Evolutionary conservation across 768 basidiomycete species (phyloP), one percentile per base, ranked within the genome.

Genomic region (Hortiboletus campestris): DNA sequence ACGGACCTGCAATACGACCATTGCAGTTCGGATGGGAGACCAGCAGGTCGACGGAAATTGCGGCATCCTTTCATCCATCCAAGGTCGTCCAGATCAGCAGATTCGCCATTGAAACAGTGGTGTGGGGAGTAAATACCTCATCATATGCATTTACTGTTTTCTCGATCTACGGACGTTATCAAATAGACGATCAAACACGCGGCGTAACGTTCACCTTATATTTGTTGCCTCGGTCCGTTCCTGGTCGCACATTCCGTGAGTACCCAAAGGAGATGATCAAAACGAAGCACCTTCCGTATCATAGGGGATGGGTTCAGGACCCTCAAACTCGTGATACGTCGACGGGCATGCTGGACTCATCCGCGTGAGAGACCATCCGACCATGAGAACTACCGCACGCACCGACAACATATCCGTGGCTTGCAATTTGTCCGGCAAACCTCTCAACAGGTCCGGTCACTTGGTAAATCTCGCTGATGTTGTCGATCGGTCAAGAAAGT

Each of bases 401-500:
- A 89, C 91, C 91, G 12, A 91, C 89, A 45, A 93, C 81, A 61
- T 82, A 91, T 59, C 91, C 91, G 31, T 92, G 87, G 58, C 88
- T 91, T 10, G 91, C 92, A 61, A 94, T 92, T 73, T 90, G 88
- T 14, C 88, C 85, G 0, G 89, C 89, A 66, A 91, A 93, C 47
- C 94, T 84, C 69, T 95, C 94, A n/a, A 96, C 94, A 35, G 94
- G 94, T 0, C 93, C 93, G n/a, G 92, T 95, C 2, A 95, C 93
- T 70, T 92, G 91, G 68, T 97, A 98, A 51, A 98, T 98, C 75
- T 96, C 94, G 64, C 92, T 94, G 65, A 38, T 51, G 22, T 22
- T 32, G 11, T n/a, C 2, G 13, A 40, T 59, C 39, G 29, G 46
- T 51, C 31, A 22, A 51, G 39, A 36, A 20, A 28, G 22, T 22